Base-by-base conservation (phyloP, 2,329 filamentous ascomycete genomes). In the Aspergillus sp. region DNA sequence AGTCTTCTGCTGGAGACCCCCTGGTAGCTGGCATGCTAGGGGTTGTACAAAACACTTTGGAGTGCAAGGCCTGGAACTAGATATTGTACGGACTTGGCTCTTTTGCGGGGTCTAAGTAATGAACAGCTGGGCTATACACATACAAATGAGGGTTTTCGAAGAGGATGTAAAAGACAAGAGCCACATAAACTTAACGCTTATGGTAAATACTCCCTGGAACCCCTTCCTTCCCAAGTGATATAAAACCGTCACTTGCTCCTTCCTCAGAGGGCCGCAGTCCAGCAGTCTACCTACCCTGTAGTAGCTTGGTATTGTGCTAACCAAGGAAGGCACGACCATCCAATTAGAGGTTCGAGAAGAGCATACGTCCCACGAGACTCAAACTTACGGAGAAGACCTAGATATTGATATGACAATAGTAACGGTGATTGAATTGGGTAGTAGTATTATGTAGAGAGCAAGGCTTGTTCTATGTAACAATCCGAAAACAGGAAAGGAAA, bases 1-100 rank as follows among this genome's bases (percentile, higher is more conserved):
- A 35, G n/a, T 19, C 50, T 55, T 54, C 12, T 23, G 40, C 27
- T 50, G 23, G 19, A 40, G 3, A 33, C 49, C 23, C 6, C 46
- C 55, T 46, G 45, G 41, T 54, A 61, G 58, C 58, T 53, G 58
- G 56, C 45, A 51, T 61, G 45, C 33, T 41, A 27, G 52, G 56
- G 39, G 27, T 49, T 17, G 27, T 31, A 31, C 8, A 31, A 31
- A 31, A 31, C 27, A 31, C 9, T 31, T 9, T 31, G 27, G 9
- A 31, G 27, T 31, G 9, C 27, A 31, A 9, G 27, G 9, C 3
- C 27, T 31, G 33, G 37, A 48, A 47, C 49, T 41, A 57, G 27
- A 41, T 40, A 40, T 14, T 35, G 23, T 52, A 55, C 35, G 37
- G 35, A 35, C 5, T 33, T 33, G 14, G n/a, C 44, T 31, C 24